phyloP scores from a whole-genome alignment of 2,329 filamentous ascomycete genomes.

The Colletotrichum brevisporum region DNA sequence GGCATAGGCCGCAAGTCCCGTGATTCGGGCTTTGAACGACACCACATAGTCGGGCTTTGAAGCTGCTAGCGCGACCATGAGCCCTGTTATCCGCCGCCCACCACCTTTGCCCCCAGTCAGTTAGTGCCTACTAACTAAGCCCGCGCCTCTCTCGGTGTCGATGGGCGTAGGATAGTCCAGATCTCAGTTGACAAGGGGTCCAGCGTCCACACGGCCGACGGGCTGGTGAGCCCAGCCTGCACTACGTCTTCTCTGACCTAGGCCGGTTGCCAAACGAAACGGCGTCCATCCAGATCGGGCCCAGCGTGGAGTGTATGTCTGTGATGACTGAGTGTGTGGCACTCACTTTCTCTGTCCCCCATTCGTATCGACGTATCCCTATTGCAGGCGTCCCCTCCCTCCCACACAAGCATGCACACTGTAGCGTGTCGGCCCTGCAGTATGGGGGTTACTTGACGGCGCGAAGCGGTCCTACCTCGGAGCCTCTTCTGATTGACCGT shows the following conservation, averaged over 20 bases:
- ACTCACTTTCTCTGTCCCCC: slow-evolving; percentile 3
- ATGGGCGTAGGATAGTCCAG: slow-evolving; percentile 9
- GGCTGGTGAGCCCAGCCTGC: background rate
- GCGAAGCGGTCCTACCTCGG: slow-evolving; percentile 50
- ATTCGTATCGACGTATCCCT: slow-evolving; percentile 31
- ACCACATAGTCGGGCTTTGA: slow-evolving; percentile 32
- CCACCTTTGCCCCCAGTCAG: too few species aligned
- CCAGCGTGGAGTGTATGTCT: slow-evolving; percentile 8
- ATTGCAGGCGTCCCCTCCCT: background rate
- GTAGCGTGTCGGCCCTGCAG: slow-evolving; percentile 32
- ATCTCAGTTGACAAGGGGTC: slow-evolving; percentile 26
- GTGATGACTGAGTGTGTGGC: slow-evolving; percentile 13
- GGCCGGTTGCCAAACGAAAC: slow-evolving; percentile 33
- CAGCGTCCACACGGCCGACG: slow-evolving; percentile 1
- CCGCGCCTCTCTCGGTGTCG: slow-evolving; percentile 29
- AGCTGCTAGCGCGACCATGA: slow-evolving; percentile 22
- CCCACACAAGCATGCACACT: slow-evolving; percentile 11
- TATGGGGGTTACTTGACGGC: slow-evolving; percentile 23
- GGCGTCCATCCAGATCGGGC: slow-evolving; percentile 37
- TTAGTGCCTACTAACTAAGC: background rate
- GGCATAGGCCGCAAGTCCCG: slow-evolving; percentile 19
- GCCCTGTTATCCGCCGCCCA: slow-evolving; percentile 2
- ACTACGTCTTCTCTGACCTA: slow-evolving; percentile 3
- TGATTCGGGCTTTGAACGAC: slow-evolving; percentile 31
- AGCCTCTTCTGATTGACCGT: slow-evolving; percentile 47